Conservation (phyloP, 1,284 basidiomycete species). For the Heterobasidion irregulare region DNA sequence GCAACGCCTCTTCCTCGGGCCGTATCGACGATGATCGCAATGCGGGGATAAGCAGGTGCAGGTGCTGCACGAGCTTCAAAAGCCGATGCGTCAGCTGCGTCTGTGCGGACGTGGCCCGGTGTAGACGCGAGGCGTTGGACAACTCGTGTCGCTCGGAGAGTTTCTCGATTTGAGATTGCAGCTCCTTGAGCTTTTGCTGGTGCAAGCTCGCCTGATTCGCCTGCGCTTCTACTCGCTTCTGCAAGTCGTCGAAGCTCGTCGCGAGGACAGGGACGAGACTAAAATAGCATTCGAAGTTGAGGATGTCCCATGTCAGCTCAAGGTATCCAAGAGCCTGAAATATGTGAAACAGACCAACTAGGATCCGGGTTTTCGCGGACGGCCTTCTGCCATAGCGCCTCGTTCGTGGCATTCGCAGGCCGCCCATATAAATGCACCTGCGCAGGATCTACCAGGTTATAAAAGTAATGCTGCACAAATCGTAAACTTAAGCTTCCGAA, state of each 20-base stretch:
- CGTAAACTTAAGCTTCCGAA: background rate
- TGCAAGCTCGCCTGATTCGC: constrained; percentile 61
- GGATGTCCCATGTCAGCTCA: constrained; percentile 6
- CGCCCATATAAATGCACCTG: constrained; percentile 66
- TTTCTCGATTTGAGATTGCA: constrained; percentile 40
- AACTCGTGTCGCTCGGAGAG: constrained; percentile 63
- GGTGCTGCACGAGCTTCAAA: constrained; percentile 63
- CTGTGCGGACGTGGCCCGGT: constrained; percentile 59
- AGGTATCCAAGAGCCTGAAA: background rate
- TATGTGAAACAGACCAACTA: constrained; percentile 45
- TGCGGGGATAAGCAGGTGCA: constrained; percentile 74
- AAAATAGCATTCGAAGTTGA: constrained; percentile 1
- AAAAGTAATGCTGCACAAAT: constrained; percentile 63
- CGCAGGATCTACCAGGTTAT: constrained; percentile 77
- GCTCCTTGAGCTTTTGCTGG: constrained; percentile 59
- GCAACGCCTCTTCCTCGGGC: constrained; percentile 75
- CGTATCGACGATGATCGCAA: constrained; percentile 71
- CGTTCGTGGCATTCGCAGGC: constrained; percentile 67
- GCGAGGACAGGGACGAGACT: constrained; percentile 83
- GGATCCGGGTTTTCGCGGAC: constrained; percentile 79
- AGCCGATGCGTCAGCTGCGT: constrained; percentile 71
- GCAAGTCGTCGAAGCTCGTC: constrained; percentile 76
- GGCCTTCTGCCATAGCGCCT: constrained; percentile 76
- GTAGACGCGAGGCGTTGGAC: constrained; percentile 62
- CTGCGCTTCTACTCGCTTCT: constrained; percentile 77